Evolutionary conservation across 176 grass and related monocot species (phyloP), one percentile per base, ranked within the genome.

Genomic region (Oryza brachyantha): DNA sequence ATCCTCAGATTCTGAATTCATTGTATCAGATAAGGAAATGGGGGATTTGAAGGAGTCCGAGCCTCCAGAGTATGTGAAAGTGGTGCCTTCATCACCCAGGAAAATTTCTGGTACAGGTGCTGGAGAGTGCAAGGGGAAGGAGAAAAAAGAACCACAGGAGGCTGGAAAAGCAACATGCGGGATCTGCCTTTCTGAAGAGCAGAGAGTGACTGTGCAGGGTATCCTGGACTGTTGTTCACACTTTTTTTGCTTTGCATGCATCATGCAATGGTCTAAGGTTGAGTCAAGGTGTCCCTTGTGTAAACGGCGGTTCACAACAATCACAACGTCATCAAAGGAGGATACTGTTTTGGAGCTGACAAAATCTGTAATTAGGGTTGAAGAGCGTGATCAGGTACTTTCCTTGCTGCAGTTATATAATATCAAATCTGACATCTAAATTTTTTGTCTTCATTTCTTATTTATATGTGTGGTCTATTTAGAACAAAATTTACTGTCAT

Each of bases 201-300:
- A 91, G 43, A 89, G 42, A 81, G 78, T 83, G 48, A 90, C 85
- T 48, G 70, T 92, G 25, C 96, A 86, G 79, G 96, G 96, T 0
- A 26, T 91, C 35, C 61, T 98, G 59, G 68, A 98, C 84, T 98
- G 92, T 46, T 98, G 96, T 43, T 87, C 92, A 1, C 96, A 98
- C 83, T 98, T 88, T 73, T 98, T 98, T 86, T 98, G 92, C 82
- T 94, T 94, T 13, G 71, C 77, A 0, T 98, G 96, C 74, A 93
- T 98, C 61, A 86, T 98, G 64, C 92, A 94, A 71, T 98, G 96
- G 96, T 94, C 92, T 22, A 98, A 82, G 61, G 96, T 98, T 68
- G 96, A 98, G 74, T 94, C 92, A 10, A 83, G 90, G 66, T 98
- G 96, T 72, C 96, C 96, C 13, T 80, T 98, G 29, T 98, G 96